Conservation (phyloP, 78 protist genomes). For the Dictyostelium intermedium region DNA sequence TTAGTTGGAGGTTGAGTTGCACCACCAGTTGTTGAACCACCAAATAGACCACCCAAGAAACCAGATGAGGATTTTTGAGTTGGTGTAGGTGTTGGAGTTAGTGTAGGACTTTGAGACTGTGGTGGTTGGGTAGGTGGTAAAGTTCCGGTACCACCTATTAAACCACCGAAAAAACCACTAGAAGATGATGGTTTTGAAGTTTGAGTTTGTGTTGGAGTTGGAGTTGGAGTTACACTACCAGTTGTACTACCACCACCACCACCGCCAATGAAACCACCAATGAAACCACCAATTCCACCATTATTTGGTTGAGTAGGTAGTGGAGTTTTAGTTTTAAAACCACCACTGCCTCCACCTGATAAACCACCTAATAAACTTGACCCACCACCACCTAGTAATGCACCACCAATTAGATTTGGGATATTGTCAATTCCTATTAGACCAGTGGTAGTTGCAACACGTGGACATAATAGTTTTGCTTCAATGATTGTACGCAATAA, state of each 20-base stretch:
- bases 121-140: neutral
- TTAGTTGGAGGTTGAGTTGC: neutral
- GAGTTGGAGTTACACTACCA: neutral
- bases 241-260: neutral
- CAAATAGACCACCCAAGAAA: neutral
- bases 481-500: neutral
- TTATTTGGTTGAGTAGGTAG: neutral
- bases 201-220: neutral
- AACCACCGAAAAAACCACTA: neutral
- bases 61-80: neutral
- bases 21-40: neutral
- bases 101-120: neutral
- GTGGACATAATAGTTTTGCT: neutral
- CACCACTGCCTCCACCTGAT: neutral
- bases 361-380: neutral
- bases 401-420: neutral
- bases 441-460: neutral
- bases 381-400: neutral
- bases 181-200: neutral
- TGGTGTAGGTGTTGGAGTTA: neutral
- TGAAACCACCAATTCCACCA: neutral
- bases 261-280: neutral
- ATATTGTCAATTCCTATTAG: neutral
- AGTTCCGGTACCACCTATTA: neutral
- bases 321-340: neutral